Evolutionary conservation across 148 eudicot species (phyloP), one percentile per base, ranked within the genome.

Genomic region (Agrostemma githago): DNA sequence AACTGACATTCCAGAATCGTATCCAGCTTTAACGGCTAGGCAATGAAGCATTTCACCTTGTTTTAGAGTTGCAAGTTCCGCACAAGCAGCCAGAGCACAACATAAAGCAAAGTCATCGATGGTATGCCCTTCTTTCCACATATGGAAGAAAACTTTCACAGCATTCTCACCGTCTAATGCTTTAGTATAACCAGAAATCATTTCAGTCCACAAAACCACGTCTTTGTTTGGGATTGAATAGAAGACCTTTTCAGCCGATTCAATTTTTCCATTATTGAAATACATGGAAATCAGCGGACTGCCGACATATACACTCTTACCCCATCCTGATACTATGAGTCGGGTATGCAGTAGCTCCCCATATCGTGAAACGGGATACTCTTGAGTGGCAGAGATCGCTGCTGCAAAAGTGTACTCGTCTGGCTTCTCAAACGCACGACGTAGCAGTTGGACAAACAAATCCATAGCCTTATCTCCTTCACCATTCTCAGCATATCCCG

Each of bases 361-460:
- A 68, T 82, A 84, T 40, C 42, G 40, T 16, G 84, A 74, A 73
- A 83, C 77, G 5, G 84, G 87, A 16, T 77, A 82, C 41, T 77
- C 80, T 68, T 78, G 77, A 73, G 80, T 76, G 39, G 90, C 89
- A 72, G 88, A 81, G 37, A 91, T 79, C 57, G 87, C 74, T 20
- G 97, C 91, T 46, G 90, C 91, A 72, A 86, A 93, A 7, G 98
- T 85, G 79, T 89, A 93, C 72, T 91, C 95, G 73, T 93, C 98
- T 2, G 97, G 91, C 78, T 72, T 84, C 57, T 42, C 77, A 77
- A 14, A 68, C 73, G 83, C 76, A 70, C 43, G 48, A 67, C 54
- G 74, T 42, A 71, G 75, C 53, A 93, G 69, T 16, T 78, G 83
- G 34, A 85, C 78, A 77, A 89, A 86, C 72, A 91, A 73, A 60